A percentile compares a stretch with the other conserved stretches of the same genome.
These are phyloP conservation scores for Aspergillus cejpii DNA, from an alignment of 2,329 filamentous ascomycete genomes.

Conservation along the genomic window DNA sequence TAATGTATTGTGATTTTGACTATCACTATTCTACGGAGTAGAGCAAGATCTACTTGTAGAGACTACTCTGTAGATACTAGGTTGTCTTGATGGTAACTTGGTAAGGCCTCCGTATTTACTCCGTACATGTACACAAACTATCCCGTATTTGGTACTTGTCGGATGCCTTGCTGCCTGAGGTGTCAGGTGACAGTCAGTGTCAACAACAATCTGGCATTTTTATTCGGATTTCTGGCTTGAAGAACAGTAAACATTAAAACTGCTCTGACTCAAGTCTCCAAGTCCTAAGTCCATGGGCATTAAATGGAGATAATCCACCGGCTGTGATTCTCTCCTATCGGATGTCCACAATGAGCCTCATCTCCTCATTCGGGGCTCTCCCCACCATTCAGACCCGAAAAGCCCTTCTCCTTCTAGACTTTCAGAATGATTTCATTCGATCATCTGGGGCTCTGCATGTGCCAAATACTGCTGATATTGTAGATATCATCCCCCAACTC, in stretches of 20 bases:
- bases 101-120: too few relatives aligned
- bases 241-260: too few relatives aligned
- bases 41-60: too few relatives aligned
- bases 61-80: neutral
- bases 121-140: too few relatives aligned
- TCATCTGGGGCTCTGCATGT: slow-evolving; percentile 62
- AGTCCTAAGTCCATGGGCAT: neutral
- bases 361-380: slow-evolving; percentile 25
- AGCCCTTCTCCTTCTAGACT: slow-evolving; percentile 75
- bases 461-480: slow-evolving; percentile 55
- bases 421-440: slow-evolving; percentile 83
- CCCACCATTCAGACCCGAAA: slow-evolving; percentile 53
- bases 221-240: too few relatives aligned
- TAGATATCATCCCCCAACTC: slow-evolving; percentile 60
- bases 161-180: neutral
- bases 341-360: slow-evolving; percentile 29
- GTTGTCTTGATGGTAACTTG: neutral
- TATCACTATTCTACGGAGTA: neutral
- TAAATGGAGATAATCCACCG: neutral
- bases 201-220: neutral
- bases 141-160: too few relatives aligned
- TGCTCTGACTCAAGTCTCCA: neutral
- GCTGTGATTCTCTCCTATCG: slow-evolving; percentile 13
- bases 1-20: neutral
- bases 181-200: neutral